Evolutionary conservation across 495 filamentous ascomycete genomes (phyloP).

Genomic region (Neurospora sp.): DNA sequence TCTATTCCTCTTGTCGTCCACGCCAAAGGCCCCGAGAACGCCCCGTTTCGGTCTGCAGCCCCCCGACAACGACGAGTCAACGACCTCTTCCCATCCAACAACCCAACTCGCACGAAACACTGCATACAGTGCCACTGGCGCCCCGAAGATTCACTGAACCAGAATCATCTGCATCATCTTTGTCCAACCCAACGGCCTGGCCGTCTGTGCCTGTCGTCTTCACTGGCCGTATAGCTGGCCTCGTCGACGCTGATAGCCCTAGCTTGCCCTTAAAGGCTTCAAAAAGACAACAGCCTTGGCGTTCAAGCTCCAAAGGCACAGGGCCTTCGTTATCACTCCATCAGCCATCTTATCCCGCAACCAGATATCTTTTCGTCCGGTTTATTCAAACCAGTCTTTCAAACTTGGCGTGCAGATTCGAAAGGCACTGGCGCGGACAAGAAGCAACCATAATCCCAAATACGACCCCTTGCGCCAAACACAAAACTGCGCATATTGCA

Average conservation of each 20-base stretch:
- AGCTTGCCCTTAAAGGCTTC: background rate
- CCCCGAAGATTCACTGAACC: conserved; percentile 29
- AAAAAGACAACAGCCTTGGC: background rate
- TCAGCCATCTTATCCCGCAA: background rate
- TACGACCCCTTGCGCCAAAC: background rate
- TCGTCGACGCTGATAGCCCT: background rate
- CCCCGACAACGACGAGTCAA: conserved; percentile 18
- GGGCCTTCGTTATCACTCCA: background rate
- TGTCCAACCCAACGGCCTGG: conserved; percentile 26
- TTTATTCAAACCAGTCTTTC: background rate
- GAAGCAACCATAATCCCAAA: background rate
- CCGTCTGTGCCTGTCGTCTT: conserved; percentile 6
- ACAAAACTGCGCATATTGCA: conserved; percentile 2
- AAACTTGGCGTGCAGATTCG: background rate
- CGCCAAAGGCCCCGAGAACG: conserved; percentile 6
- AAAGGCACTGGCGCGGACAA: background rate
- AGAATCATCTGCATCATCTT: conserved; percentile 36
- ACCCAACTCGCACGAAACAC: conserved; percentile 28
- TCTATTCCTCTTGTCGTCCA: conserved; percentile 6
- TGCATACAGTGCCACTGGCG: conserved; percentile 34
- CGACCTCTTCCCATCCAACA: conserved; percentile 10
- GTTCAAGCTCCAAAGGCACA: background rate
- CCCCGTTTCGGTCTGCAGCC: conserved; percentile 25
- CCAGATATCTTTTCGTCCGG: background rate
- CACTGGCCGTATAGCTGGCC: conserved; percentile 5